Evolutionary conservation across 1,139 yeast species (phyloP).

Genomic region (Zygoascus hellenicus): DNA sequence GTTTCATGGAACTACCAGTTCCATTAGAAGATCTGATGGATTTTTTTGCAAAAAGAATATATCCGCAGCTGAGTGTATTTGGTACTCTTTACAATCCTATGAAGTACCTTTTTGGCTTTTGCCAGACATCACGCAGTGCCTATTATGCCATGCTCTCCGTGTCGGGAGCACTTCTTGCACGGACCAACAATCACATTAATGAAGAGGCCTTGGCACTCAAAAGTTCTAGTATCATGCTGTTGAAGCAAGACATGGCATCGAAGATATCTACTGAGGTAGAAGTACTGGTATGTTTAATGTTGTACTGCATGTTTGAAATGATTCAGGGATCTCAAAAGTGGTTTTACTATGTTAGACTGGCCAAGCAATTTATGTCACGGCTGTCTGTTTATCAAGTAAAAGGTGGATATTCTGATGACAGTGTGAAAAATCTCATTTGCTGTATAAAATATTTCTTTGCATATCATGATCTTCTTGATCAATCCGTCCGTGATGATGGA

Average conservation of each 20-base stretch:
- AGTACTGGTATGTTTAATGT: neutral
- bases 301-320: constrained; percentile 3
- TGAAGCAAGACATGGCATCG: neutral
- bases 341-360: constrained; percentile 1
- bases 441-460: neutral
- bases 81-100: neutral
- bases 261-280: neutral
- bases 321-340: neutral
- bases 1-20: neutral
- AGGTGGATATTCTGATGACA: too few relatives aligned
- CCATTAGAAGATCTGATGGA: neutral
- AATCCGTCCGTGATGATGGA: neutral
- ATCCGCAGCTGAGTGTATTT: constrained; percentile 1
- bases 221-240: neutral
- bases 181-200: neutral
- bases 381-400: neutral
- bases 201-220: constrained; percentile 1
- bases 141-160: constrained; percentile 4
- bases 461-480: constrained; percentile 1
- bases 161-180: neutral
- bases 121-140: neutral
- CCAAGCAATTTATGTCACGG: neutral
- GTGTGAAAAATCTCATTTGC: neutral
- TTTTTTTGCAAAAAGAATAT: neutral
- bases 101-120: neutral